Evolutionary conservation across 305 asterid genomes (phyloP).

Genomic region (Fraxinus nigra): DNA sequence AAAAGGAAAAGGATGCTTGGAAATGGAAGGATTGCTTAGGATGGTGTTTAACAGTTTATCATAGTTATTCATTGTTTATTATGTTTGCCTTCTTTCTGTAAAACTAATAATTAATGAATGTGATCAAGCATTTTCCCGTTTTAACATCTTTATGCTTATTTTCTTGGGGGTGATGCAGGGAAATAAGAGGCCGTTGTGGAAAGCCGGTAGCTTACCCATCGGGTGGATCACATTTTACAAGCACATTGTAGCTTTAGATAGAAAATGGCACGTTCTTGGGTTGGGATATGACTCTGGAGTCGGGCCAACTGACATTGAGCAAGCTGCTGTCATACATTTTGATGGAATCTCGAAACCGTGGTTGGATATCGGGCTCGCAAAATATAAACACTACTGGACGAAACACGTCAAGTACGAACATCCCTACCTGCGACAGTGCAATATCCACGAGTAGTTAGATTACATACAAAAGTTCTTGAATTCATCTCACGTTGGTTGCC

Average conservation of each 20-base stretch:
- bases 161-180: constrained; percentile 45
- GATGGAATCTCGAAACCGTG: constrained; percentile 89
- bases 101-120: background rate
- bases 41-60: background rate
- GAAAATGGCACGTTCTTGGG: constrained; percentile 76
- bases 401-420: constrained; percentile 61
- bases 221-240: constrained; percentile 84
- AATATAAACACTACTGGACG: constrained; percentile 64
- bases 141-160: background rate
- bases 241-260: constrained; percentile 51
- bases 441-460: constrained; percentile 56
- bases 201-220: constrained; percentile 79
- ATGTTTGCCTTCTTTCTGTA: background rate
- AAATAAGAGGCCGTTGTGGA: constrained; percentile 44
- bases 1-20: background rate
- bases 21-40: background rate
- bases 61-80: background rate
- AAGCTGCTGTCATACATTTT: constrained; percentile 72
- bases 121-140: background rate
- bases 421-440: constrained; percentile 76
- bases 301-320: constrained; percentile 46
- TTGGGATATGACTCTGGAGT: constrained; percentile 66
- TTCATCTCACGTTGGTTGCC: constrained; percentile 5
- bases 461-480: background rate
- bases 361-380: constrained; percentile 76